Conservation (phyloP, 1,284 basidiomycete species). For the Malassezia equina region DNA sequence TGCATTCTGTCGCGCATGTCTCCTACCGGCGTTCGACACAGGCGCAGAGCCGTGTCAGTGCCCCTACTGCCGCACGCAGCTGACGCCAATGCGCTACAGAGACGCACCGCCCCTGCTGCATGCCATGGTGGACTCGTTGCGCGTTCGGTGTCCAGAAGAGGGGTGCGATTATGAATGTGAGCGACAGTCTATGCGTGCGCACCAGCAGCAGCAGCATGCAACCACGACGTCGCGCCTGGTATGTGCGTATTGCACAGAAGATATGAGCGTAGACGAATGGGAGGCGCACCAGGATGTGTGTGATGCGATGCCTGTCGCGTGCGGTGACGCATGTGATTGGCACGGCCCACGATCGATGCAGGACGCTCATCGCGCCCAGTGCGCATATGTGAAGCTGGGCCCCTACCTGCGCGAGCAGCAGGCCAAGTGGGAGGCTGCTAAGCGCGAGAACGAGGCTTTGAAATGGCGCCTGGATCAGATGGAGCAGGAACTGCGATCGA, state of each 20-base stretch:
- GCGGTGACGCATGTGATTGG: not conserved
- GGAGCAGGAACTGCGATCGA: not conserved
- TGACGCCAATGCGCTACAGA: not conserved
- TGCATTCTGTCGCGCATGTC: conserved; percentile 3
- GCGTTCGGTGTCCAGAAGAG: not conserved
- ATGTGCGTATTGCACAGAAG: not conserved
- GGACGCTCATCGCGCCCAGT: not conserved
- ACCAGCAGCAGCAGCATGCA: not conserved
- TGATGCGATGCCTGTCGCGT: not conserved
- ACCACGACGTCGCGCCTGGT: not conserved
- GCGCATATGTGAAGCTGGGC: not conserved
- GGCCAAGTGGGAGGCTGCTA: not conserved
- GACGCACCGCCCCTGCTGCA: not conserved
- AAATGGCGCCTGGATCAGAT: not conserved
- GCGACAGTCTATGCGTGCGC: not conserved
- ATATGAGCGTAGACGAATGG: not conserved
- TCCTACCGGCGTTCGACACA: not conserved
- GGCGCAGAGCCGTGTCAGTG: not conserved
- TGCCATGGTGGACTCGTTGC: not conserved
- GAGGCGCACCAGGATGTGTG: not conserved
- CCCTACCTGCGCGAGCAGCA: not conserved
- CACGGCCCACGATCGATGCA: not conserved
- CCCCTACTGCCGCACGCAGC: not conserved
- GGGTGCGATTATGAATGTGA: conserved; percentile 3
- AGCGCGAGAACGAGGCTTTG: not conserved